Conservation (phyloP, 768 basidiomycete genomes). For the Russula virescens region DNA sequence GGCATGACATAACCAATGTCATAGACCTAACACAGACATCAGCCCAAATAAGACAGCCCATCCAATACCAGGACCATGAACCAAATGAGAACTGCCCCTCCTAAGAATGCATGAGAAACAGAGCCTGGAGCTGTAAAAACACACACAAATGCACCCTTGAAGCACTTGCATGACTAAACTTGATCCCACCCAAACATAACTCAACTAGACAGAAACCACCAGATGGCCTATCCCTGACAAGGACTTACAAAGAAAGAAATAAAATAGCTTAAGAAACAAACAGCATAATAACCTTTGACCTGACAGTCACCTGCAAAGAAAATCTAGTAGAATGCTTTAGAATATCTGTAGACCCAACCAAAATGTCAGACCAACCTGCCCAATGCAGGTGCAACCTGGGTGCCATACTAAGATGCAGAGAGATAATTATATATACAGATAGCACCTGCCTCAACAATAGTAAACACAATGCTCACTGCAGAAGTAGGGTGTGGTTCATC, state of each 20-base stretch:
- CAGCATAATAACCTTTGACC: not conserved
- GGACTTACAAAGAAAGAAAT: not conserved
- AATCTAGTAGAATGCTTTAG: not conserved
- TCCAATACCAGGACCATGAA: too few species aligned
- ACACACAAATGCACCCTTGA: not conserved
- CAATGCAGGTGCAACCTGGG: rapidly evolving
- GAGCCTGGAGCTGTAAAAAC: not conserved
- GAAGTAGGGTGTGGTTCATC: slow-evolving; percentile 19
- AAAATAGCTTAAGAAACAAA: not conserved
- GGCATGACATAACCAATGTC: too few species aligned
- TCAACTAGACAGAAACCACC: not conserved
- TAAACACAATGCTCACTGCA: slow-evolving; percentile 19
- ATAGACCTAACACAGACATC: not conserved
- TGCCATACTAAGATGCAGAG: too few species aligned
- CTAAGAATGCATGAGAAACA: not conserved
- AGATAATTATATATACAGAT: too few species aligned
- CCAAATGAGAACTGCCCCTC: not conserved
- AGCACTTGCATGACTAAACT: not conserved
- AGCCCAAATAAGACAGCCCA: too few species aligned
- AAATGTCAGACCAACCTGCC: not conserved
- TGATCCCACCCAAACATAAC: not conserved
- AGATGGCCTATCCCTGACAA: not conserved
- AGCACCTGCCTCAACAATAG: slow-evolving; percentile 28
- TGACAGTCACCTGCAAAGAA: not conserved
- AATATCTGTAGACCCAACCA: not conserved